phyloP scores from a whole-genome alignment of 148 eudicot genomes.

The Rhododendron ovatum region DNA sequence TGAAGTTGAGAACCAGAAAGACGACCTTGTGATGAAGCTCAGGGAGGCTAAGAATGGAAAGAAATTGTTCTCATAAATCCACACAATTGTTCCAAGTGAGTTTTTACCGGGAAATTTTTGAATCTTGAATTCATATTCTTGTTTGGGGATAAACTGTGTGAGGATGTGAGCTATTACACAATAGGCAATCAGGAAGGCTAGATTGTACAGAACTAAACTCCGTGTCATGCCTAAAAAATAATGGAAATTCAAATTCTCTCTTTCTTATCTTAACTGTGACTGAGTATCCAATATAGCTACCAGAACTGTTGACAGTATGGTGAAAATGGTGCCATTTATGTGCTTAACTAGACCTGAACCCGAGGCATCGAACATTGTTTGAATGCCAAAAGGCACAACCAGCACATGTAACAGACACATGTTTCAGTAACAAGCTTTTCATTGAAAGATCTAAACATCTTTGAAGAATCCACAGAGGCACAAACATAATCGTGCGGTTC shows the following conservation, averaged over 20 bases:
- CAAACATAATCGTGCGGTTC: not conserved
- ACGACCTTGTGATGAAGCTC: conserved; percentile 87
- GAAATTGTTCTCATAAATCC: conserved; percentile 58
- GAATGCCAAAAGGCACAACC: not conserved
- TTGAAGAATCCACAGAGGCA: not conserved
- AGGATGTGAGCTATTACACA: conserved; percentile 1
- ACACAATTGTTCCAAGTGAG: not conserved
- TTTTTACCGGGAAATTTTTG: not conserved
- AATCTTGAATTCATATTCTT: not conserved
- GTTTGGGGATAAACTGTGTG: not conserved
- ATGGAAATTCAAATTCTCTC: not conserved
- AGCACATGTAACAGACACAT: not conserved
- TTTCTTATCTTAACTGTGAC: not conserved
- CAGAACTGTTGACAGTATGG: not conserved
- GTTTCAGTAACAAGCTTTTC: not conserved
- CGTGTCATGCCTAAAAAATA: not conserved
- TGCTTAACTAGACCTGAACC: not conserved
- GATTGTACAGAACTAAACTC: not conserved
- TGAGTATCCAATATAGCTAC: not conserved
- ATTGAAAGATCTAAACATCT: not conserved
- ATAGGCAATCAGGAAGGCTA: not conserved
- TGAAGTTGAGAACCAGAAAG: conserved; percentile 86
- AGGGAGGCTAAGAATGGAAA: conserved; percentile 43
- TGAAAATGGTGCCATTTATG: not conserved
- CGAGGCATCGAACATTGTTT: not conserved